Conservation (phyloP, 345 rosid species). For the Barbarea vulgaris region DNA sequence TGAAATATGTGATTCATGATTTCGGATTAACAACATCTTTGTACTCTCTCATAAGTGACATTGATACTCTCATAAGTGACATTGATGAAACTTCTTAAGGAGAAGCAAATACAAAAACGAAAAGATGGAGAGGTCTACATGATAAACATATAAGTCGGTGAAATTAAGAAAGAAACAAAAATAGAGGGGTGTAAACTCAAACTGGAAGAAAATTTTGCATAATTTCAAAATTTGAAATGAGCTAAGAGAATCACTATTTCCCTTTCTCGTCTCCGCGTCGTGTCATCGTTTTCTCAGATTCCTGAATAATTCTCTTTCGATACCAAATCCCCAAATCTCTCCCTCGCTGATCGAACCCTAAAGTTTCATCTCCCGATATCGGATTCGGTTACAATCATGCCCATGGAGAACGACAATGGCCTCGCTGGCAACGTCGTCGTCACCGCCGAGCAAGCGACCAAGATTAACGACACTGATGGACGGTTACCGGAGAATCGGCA, state of each 20-base stretch:
- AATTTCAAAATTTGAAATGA: slow-evolving; percentile 37
- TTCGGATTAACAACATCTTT: too few relatives aligned
- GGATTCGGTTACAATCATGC: slow-evolving; percentile 37
- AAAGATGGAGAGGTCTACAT: neutral
- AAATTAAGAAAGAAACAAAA: slow-evolving; percentile 6
- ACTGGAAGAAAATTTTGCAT: neutral
- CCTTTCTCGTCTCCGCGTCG: slow-evolving; percentile 26
- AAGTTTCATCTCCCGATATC: neutral
- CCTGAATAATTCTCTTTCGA: slow-evolving; percentile 41
- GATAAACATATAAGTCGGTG: slow-evolving; percentile 25
- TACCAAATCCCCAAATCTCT: slow-evolving; percentile 19
- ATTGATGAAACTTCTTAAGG: neutral
- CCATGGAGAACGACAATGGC: slow-evolving; percentile 45
- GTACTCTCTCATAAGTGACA: neutral
- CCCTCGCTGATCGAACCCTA: neutral
- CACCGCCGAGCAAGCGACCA: slow-evolving; percentile 39
- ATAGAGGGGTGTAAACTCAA: slow-evolving; percentile 5
- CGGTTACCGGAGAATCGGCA: slow-evolving; percentile 34
- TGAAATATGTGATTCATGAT: too few relatives aligned
- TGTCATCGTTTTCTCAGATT: slow-evolving; percentile 42
- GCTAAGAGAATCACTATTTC: slow-evolving; percentile 39
- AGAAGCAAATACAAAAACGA: neutral
- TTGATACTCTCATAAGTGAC: neutral
- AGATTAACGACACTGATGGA: slow-evolving; percentile 33
- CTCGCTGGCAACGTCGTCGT: slow-evolving; percentile 36